These are phyloP conservation scores for Ajuga reptans DNA, from an alignment of 305 asterid species.

Conservation along the genomic window DNA sequence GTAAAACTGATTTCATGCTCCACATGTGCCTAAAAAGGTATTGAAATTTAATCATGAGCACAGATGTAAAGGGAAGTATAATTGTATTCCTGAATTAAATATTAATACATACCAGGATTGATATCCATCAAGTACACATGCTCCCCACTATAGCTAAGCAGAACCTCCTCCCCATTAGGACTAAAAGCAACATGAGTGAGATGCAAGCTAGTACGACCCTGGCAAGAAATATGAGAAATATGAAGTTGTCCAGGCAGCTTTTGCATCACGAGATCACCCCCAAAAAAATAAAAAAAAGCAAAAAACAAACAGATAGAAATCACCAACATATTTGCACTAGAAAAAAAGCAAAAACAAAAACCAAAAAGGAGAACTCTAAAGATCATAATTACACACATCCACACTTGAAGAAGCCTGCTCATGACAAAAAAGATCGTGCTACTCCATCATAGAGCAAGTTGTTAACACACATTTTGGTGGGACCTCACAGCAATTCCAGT, in stretches of 20 bases:
- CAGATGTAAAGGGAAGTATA: background rate
- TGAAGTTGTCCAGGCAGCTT: slow-evolving; percentile 20
- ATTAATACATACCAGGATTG: slow-evolving; percentile 45
- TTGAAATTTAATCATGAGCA: background rate
- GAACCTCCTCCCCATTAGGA: slow-evolving; percentile 87
- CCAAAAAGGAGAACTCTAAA: background rate
- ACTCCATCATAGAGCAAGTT: background rate
- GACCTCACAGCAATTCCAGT: too few relatives aligned
- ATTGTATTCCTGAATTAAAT: background rate
- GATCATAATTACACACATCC: background rate
- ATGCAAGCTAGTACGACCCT: slow-evolving; percentile 77
- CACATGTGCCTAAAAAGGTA: background rate
- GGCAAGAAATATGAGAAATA: slow-evolving; percentile 24
- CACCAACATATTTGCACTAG: background rate
- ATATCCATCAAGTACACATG: slow-evolving; percentile 92
- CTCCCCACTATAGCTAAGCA: slow-evolving; percentile 94
- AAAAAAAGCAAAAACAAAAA: background rate
- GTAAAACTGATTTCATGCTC: slow-evolving; percentile 6
- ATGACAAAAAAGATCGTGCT: background rate
- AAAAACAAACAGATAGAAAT: background rate
- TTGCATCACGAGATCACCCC: background rate
- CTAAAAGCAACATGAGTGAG: slow-evolving; percentile 86
- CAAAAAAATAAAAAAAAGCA: background rate
- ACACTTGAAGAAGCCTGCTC: background rate
- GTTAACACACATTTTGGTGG: too few relatives aligned